These are phyloP conservation scores for Termitomyces sp. DNA, from an alignment of 768 basidiomycete species.

Conservation along the genomic window DNA sequence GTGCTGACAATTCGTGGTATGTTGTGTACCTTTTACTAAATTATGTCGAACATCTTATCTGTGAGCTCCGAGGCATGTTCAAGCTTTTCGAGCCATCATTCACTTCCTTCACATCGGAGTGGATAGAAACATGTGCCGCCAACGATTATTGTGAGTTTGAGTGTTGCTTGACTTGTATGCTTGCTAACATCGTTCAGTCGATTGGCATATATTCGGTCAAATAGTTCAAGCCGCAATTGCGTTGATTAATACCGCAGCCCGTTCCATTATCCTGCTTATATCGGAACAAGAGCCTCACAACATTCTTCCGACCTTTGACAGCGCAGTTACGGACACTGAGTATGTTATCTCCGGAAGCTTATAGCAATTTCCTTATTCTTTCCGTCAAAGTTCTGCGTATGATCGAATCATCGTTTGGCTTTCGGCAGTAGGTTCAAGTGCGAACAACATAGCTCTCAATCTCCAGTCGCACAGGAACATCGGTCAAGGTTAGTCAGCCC, in stretches of 20 bases:
- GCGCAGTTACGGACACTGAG: conserved; percentile 18
- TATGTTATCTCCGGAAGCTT: not conserved
- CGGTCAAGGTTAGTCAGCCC: conserved; percentile 36
- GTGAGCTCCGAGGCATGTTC: conserved; percentile 30
- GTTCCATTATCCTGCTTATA: conserved; percentile 27
- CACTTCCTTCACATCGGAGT: conserved; percentile 38
- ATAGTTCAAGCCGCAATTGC: conserved; percentile 37
- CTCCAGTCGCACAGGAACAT: conserved; percentile 42
- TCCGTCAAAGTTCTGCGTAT: conserved; percentile 35
- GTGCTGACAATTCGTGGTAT: conserved; percentile 44
- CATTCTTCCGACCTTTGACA: conserved; percentile 30
- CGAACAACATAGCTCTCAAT: conserved; percentile 32
- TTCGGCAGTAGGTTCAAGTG: conserved; percentile 25
- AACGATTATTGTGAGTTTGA: conserved; percentile 45
- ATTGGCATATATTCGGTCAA: conserved; percentile 52
- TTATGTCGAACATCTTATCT: conserved; percentile 1
- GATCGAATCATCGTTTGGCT: conserved; percentile 40
- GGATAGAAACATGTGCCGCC: conserved; percentile 39
- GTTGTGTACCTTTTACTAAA: not conserved
- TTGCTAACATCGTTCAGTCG: conserved; percentile 32
- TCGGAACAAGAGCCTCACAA: conserved; percentile 15
- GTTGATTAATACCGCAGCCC: conserved; percentile 36
- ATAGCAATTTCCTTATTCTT: conserved; percentile 7
- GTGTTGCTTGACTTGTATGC: not conserved
- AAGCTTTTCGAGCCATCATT: conserved; percentile 38